Evolutionary conservation across 2,329 filamentous ascomycete genomes (phyloP).

Genomic region (Fusarium ambrosium): DNA sequence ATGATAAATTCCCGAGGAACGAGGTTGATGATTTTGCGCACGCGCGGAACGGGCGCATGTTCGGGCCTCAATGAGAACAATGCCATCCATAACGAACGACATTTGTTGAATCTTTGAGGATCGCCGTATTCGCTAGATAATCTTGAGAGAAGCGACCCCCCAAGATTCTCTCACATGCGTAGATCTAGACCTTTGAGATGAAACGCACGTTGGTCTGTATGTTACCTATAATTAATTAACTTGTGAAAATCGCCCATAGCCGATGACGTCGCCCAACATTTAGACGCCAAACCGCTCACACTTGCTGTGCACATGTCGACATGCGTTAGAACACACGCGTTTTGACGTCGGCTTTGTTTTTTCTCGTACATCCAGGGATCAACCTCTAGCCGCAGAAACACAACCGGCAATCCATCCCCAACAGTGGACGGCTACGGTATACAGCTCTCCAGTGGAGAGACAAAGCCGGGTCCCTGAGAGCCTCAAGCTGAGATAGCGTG

Average conservation of each 20-base stretch:
- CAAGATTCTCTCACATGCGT: background rate
- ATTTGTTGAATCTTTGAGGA: background rate
- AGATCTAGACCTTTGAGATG: background rate
- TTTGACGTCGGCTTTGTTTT: slow-evolving; percentile 8
- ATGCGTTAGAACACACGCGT: background rate
- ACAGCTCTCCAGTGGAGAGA: slow-evolving; percentile 1
- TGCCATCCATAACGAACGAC: background rate
- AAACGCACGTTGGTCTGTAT: slow-evolving; percentile 29
- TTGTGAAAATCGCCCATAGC: background rate
- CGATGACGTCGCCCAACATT: slow-evolving; percentile 26
- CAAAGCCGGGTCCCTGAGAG: slow-evolving; percentile 14
- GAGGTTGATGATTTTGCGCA: slow-evolving; percentile 4
- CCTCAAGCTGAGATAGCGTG: slow-evolving; percentile 24
- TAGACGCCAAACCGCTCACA: slow-evolving; percentile 1
- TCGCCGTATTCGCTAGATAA: slow-evolving; percentile 5
- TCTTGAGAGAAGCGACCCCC: background rate
- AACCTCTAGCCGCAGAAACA: background rate
- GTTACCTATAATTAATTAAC: background rate
- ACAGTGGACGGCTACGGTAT: background rate
- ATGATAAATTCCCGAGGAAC: slow-evolving; percentile 25
- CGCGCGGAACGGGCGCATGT: background rate
- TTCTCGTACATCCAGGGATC: background rate
- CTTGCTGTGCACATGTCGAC: slow-evolving; percentile 6
- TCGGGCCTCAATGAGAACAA: background rate
- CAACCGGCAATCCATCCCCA: background rate